Percentiles rank a stretch among this genome's conserved stretches.
phyloP scores from a whole-genome alignment of 768 basidiomycete genomes.

The Aureoboletus auriporus region DNA sequence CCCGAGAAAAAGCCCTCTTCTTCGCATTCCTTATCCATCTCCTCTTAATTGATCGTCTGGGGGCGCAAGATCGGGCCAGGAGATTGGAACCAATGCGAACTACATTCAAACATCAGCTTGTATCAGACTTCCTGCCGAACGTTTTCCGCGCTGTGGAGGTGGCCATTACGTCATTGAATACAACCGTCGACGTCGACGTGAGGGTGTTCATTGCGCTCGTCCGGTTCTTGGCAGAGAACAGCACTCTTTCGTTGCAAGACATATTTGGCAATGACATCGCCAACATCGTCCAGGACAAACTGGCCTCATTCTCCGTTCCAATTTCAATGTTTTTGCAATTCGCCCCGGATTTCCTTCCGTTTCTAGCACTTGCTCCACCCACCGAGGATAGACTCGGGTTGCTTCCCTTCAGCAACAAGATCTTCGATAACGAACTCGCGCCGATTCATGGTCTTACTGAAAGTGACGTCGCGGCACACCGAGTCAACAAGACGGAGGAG shows the following conservation, averaged over 20 bases:
- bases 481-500: not conserved
- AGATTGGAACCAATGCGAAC: conserved; percentile 22
- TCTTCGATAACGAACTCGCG: conserved; percentile 41
- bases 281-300: conserved; percentile 19
- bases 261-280: conserved; percentile 29
- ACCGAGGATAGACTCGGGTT: conserved; percentile 11
- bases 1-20: conserved; percentile 22
- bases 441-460: conserved; percentile 24
- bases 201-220: conserved; percentile 47
- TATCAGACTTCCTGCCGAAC: conserved; percentile 37
- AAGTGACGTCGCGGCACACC: not conserved
- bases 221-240: conserved; percentile 29
- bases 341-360: conserved; percentile 16
- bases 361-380: not conserved
- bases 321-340: conserved; percentile 19
- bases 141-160: conserved; percentile 32
- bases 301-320: conserved; percentile 15
- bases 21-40: conserved; percentile 38
- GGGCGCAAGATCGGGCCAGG: conserved; percentile 40
- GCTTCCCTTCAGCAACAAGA: conserved; percentile 38
- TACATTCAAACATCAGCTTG: conserved; percentile 30
- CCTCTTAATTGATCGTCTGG: conserved; percentile 34
- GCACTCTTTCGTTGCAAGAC: conserved; percentile 15
- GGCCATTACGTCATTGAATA: conserved; percentile 16
- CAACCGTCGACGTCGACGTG: conserved; percentile 49